These are phyloP conservation scores for Flaveria floridana DNA, from an alignment of 140 eudicot genomes.

Conservation along the genomic window DNA sequence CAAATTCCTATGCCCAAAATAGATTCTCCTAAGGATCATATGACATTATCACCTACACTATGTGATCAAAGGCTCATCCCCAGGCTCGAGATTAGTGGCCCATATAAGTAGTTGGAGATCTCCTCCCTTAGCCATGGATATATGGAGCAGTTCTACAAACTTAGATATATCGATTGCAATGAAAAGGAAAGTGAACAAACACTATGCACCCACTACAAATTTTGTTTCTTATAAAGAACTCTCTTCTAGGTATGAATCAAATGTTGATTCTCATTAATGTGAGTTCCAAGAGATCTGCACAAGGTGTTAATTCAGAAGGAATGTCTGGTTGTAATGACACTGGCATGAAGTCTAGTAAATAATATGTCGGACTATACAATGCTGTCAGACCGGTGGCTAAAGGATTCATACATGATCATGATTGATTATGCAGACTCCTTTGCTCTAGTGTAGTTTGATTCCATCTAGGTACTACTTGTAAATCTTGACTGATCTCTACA, in stretches of 20 bases:
- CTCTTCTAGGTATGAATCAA: not conserved
- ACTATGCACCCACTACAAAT: not conserved
- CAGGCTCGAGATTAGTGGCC: too few relatives aligned
- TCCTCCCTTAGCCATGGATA: not conserved
- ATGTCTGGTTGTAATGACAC: not conserved
- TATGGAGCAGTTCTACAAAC: not conserved
- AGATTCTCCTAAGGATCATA: too few relatives aligned
- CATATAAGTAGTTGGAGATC: not conserved
- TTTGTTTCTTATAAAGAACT: not conserved
- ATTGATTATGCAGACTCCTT: not conserved
- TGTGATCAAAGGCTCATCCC: too few relatives aligned
- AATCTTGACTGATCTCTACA: not conserved
- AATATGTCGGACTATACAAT: not conserved
- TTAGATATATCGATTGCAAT: not conserved
- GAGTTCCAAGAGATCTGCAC: not conserved
- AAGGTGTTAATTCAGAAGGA: not conserved
- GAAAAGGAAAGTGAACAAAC: not conserved
- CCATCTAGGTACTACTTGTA: not conserved
- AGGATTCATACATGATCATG: not conserved
- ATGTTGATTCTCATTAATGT: not conserved
- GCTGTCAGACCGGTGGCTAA: not conserved
- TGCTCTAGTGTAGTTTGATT: not conserved
- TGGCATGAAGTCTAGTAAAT: not conserved
- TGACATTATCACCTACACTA: too few relatives aligned
- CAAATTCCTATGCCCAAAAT: too few relatives aligned